phyloP scores from a whole-genome alignment of 2,329 filamentous ascomycete species.

The Albifimbria verrucaria region DNA sequence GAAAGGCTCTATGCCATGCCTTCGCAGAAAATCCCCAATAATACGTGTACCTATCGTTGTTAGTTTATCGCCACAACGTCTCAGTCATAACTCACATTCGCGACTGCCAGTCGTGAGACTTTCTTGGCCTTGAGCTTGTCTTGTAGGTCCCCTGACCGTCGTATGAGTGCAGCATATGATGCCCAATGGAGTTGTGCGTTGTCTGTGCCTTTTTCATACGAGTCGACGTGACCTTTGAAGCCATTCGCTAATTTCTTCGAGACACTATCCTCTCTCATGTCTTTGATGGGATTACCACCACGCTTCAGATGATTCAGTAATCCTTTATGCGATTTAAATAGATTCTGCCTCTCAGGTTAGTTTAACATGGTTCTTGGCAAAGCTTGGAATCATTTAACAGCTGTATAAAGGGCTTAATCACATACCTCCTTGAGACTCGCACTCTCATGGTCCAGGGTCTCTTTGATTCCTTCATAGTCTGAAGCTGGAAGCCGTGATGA shows the following conservation, averaged over 20 bases:
- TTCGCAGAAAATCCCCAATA: not conserved
- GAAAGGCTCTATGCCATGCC: not conserved
- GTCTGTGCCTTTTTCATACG: not conserved
- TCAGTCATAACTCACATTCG: not conserved
- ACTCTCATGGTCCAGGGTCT: not conserved
- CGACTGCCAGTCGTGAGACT: not conserved
- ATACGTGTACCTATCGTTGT: not conserved
- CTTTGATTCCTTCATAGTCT: not conserved
- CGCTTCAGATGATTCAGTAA: not conserved
- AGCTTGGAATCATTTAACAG: too few relatives aligned
- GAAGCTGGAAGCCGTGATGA: not conserved
- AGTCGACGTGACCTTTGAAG: not conserved
- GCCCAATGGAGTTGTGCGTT: not conserved
- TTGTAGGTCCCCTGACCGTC: not conserved
- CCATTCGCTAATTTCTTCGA: not conserved
- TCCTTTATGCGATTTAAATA: too few relatives aligned
- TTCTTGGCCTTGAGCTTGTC: not conserved
- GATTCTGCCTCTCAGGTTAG: too few relatives aligned
- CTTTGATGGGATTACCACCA: not conserved
- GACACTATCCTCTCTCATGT: not conserved
- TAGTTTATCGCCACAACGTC: not conserved
- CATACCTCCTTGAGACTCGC: too few relatives aligned
- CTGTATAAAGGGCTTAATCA: too few relatives aligned
- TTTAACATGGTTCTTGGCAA: too few relatives aligned
- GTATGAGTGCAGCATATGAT: not conserved